Percentiles rank a stretch among this genome's conserved stretches.
Conservation (phyloP, 2,329 filamentous ascomycete genomes). For the Botrytis cinerea region DNA sequence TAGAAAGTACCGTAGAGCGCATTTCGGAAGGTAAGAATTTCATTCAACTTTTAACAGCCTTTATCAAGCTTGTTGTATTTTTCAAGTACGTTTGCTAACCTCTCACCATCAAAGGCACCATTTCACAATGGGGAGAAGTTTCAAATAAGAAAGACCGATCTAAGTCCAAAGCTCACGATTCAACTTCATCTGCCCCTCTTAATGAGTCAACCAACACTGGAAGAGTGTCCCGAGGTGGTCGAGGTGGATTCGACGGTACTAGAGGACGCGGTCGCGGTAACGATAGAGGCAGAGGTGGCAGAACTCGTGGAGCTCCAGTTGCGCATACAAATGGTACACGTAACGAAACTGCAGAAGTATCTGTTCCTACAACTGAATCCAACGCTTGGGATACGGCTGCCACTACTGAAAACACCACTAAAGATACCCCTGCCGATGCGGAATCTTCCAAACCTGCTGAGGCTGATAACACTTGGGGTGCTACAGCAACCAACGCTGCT, state of each 20-base stretch:
- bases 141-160: conserved; percentile 76
- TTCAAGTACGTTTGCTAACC: conserved; percentile 23
- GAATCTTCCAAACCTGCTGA: conserved; percentile 43
- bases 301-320: conserved; percentile 63
- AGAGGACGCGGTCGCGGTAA: conserved; percentile 62
- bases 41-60: neutral
- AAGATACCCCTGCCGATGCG: conserved; percentile 4
- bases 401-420: conserved; percentile 40
- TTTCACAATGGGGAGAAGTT: conserved; percentile 83
- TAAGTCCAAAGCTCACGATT: conserved; percentile 68
- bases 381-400: conserved; percentile 58
- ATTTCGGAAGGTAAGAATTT: conserved; percentile 70
- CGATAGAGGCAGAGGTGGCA: conserved; percentile 60
- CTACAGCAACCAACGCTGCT: conserved; percentile 42
- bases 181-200: conserved; percentile 51
- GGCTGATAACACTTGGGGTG: conserved; percentile 42
- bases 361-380: conserved; percentile 71
- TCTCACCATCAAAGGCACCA: conserved; percentile 56
- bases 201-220: conserved; percentile 50
- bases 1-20: conserved; percentile 72
- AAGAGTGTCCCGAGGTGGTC: conserved; percentile 60
- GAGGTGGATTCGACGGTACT: conserved; percentile 58
- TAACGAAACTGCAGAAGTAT: conserved; percentile 58
- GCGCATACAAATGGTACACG: conserved; percentile 63
- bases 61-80: neutral